These are phyloP conservation scores for Oryza meyeriana DNA, from an alignment of 176 grass and related monocot genomes.

Conservation along the genomic window DNA sequence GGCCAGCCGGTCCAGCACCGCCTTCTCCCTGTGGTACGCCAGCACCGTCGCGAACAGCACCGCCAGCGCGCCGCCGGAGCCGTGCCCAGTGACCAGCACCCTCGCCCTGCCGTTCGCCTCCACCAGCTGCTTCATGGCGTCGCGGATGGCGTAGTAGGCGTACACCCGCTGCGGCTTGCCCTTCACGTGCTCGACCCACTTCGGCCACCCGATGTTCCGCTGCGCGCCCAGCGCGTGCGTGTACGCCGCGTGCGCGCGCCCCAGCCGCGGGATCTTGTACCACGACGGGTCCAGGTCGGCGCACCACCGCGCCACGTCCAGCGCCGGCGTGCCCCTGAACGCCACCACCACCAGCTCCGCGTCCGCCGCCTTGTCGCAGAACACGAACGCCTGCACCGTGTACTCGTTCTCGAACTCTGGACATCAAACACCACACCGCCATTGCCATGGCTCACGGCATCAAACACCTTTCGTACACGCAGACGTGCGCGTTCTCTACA, in stretches of 20 bases:
- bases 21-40: conserved; percentile 51
- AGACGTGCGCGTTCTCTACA: no score
- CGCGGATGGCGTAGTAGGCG: conserved; percentile 57
- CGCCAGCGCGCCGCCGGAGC: conserved; percentile 58
- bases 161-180: conserved; percentile 30
- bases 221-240: conserved; percentile 56
- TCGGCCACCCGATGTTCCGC: conserved; percentile 42
- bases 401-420: conserved; percentile 46
- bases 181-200: conserved; percentile 36
- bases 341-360: conserved; percentile 59
- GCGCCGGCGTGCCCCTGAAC: conserved; percentile 50
- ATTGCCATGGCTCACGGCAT: background rate
- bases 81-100: conserved; percentile 59
- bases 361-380: conserved; percentile 42
- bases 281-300: conserved; percentile 61
- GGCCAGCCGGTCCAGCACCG: conserved; percentile 36
- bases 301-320: conserved; percentile 50
- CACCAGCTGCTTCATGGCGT: conserved; percentile 32
- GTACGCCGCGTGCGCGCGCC: conserved; percentile 48
- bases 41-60: conserved; percentile 49
- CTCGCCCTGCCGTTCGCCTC: conserved; percentile 32
- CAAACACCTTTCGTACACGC: background rate
- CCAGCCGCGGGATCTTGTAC: conserved; percentile 57
- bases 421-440: background rate
- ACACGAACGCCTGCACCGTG: conserved; percentile 46